Evolutionary conservation across 2,329 filamentous ascomycete genomes (phyloP).

Genomic region (Triangularia verruculosa): DNA sequence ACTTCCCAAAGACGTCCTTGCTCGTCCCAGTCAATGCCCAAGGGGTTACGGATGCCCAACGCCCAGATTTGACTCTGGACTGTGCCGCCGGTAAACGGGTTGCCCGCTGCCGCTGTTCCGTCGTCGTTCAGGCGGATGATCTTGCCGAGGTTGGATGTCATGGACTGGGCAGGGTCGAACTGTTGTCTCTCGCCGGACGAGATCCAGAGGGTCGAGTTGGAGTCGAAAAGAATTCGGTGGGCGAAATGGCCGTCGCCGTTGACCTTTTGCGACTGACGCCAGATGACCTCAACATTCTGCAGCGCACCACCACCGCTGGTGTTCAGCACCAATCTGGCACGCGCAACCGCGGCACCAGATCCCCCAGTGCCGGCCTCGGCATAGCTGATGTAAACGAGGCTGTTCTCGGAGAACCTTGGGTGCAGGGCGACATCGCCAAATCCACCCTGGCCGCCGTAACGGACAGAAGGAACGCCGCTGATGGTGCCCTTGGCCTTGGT

Average conservation of each 20-base stretch:
- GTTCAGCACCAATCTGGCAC: conserved; percentile 33
- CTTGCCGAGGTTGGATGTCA: conserved; percentile 36
- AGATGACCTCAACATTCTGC: conserved; percentile 32
- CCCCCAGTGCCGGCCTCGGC: conserved; percentile 30
- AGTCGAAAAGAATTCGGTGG: conserved; percentile 34
- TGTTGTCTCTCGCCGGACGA: conserved; percentile 36
- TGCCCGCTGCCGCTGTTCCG: conserved; percentile 33
- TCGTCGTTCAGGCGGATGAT: conserved; percentile 35
- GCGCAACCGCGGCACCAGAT: conserved; percentile 32
- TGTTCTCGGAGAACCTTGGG: conserved; percentile 34
- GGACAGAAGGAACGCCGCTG: conserved; percentile 34
- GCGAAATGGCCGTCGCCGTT: conserved; percentile 33
- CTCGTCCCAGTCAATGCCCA: conserved; percentile 36
- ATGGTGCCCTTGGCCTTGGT: conserved; percentile 31
- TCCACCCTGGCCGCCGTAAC: conserved; percentile 35
- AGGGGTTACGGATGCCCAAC: conserved; percentile 34
- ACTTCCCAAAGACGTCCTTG: conserved; percentile 36
- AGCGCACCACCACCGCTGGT: conserved; percentile 32
- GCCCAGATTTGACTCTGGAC: conserved; percentile 34
- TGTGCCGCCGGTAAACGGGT: conserved; percentile 34
- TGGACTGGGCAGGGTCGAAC: conserved; percentile 32
- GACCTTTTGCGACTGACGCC: conserved; percentile 33
- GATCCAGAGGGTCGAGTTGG: conserved; percentile 31
- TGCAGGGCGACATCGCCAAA: conserved; percentile 35
- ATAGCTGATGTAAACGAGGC: conserved; percentile 35